Evolutionary conservation across 75 land plant genomes (phyloP), one percentile per base, ranked within the genome.

Genomic region (Larix kaempferi): DNA sequence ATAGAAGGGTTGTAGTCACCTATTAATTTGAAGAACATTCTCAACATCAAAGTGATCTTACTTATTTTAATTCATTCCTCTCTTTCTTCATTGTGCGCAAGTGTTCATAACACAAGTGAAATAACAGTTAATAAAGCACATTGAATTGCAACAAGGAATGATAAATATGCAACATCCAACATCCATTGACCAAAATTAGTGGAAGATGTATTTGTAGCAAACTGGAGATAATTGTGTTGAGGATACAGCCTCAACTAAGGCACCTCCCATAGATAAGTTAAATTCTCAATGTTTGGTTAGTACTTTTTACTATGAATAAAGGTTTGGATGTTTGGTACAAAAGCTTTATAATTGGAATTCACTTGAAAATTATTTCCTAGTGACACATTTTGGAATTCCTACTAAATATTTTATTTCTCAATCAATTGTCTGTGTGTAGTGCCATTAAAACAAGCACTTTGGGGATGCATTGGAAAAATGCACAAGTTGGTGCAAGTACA

Each of bases 141-240:
- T n/a, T 22, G 86, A 71, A 22, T 59, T 84, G 76, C 79, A 84
- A 63, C 79, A 72, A 41, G 82, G 86, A n/a, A 76, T 86, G 72
- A 44, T 56, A 12, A 79, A 80, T 39, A 54, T 82, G 26, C 82
- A 84, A 56, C 75, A 60, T 49, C 75, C 58, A 17, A 74, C 86
- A 19, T 73, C 78, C 6, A 54, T 7, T 41, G 73, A 73, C 56
- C 76, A 55, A 66, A 66, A 65, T 14, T 19, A 77, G 5, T 77
- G 79, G 79, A 25, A 66, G 29, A 15, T 23, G n/a, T 77, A 66
- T 39, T 22, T 67, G 25, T 22, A 25, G 25, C 79, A 66, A 67
- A 74, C 79, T 66, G 79, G 66, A 39, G 56, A 71, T 41, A 17
- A 55, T 13, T 66, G 66, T 77, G 26, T 72, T 49, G 74, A 77